A percentile compares a stretch with the other conserved stretches of the same genome.
Conservation (phyloP, 805 yeast genomes). For the Clavispora asparagi region DNA sequence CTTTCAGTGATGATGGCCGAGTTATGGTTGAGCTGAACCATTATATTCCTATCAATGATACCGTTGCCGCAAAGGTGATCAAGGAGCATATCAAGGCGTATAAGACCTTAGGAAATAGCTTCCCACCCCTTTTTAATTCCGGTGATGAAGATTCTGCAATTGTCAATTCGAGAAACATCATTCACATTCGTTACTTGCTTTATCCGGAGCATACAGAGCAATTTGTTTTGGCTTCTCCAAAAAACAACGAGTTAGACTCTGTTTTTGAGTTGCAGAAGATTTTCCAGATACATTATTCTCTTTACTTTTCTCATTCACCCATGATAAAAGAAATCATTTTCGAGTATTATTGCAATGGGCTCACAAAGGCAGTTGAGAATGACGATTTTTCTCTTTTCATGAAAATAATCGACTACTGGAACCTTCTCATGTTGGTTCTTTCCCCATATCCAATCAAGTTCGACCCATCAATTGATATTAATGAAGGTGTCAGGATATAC, state of each 20-base stretch:
- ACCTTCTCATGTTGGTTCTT: conserved; percentile 32
- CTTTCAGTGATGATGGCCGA: conserved; percentile 9
- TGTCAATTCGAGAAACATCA: conserved; percentile 25
- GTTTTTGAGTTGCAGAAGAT: conserved; percentile 52
- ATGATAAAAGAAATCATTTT: conserved; percentile 25
- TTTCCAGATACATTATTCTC: conserved; percentile 35
- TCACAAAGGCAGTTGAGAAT: conserved; percentile 26
- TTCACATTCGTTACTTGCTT: conserved; percentile 28
- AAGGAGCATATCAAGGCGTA: conserved; percentile 24
- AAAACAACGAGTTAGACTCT: conserved; percentile 57
- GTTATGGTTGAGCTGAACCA: conserved; percentile 16
- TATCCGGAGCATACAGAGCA: conserved; percentile 43
- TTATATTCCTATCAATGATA: conserved; percentile 22
- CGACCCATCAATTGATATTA: conserved; percentile 15
- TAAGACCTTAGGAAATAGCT: conserved; percentile 28
- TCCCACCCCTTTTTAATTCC: conserved; percentile 25
- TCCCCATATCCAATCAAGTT: conserved; percentile 23
- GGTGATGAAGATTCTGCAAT: conserved; percentile 1
- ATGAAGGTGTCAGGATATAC: conserved; percentile 11
- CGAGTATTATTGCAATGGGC: conserved; percentile 27
- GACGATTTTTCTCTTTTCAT: conserved; percentile 33
- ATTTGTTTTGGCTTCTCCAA: conserved; percentile 45
- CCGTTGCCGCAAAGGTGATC: conserved; percentile 28
- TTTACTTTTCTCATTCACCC: conserved; percentile 36
- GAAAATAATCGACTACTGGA: conserved; percentile 38